A percentile compares a stretch with the other conserved stretches of the same genome.
phyloP scores from a whole-genome alignment of 495 filamentous ascomycete genomes.

The Xylaria castorea region DNA sequence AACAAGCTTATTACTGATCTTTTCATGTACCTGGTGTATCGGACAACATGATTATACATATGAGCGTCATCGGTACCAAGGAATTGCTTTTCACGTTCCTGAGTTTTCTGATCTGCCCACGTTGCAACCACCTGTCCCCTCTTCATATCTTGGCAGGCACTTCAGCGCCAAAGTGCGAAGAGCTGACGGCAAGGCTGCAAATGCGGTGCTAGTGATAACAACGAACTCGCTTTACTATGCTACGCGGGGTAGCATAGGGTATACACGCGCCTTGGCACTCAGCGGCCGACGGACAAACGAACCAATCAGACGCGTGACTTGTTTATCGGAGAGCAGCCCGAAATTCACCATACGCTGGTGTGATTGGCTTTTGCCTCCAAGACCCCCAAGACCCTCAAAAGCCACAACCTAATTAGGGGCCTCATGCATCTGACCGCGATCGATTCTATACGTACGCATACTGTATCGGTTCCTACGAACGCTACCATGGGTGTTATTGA shows the following conservation, averaged over 20 bases:
- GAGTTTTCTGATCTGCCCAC: not conserved
- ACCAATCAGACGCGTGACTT: not conserved
- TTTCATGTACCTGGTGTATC: not conserved
- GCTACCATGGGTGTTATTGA: not conserved
- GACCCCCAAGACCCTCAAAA: too few species aligned
- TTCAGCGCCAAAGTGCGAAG: conserved; percentile 1
- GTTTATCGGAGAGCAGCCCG: not conserved
- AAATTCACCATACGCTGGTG: not conserved
- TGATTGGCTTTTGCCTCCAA: not conserved
- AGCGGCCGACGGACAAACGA: not conserved
- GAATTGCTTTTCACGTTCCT: not conserved
- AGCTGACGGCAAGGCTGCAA: conserved; percentile 19
- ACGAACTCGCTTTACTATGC: conserved; percentile 2
- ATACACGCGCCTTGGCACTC: not conserved
- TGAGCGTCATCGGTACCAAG: not conserved
- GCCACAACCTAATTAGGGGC: not conserved
- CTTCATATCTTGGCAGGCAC: conserved; percentile 11
- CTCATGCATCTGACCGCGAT: not conserved
- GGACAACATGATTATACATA: not conserved
- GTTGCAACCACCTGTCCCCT: not conserved
- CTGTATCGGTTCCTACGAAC: not conserved
- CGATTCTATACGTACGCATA: not conserved
- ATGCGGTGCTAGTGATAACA: not conserved
- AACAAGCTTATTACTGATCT: not conserved
- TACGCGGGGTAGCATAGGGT: conserved; percentile 4